Evolutionary conservation across 73 alveolate genomes (phyloP), one percentile per base, ranked within the genome.

Genomic region (Tetrahymena thermophila): DNA sequence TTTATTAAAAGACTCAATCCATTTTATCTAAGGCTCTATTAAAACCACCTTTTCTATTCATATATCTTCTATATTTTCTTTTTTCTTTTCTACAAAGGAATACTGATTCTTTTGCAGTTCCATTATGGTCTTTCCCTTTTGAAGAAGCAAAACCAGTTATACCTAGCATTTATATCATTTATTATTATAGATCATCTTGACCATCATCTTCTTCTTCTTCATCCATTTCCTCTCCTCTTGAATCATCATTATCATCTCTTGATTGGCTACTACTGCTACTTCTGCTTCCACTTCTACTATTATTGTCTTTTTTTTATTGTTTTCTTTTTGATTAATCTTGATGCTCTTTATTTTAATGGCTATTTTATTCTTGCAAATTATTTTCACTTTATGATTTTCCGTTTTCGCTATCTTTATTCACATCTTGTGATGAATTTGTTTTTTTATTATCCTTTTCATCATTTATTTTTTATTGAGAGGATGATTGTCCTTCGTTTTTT

Each of bases 21-120:
- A 71, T 71, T 31, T 71, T 71, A 71, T 57, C 94, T 57, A 94
- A 57, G 37, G 56, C 56, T 93, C 97, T 85, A 56, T 95, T 95
- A 28, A 95, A 95, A 34, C 97, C 97, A n/a, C 97, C 97, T 95
- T 94, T 95, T 50, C 97, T 85, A 50, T 95, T 94, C 97, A 95
- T 95, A 37, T 95, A 95, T 95, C 94, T 42, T 94, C 96, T 94
- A 85, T 94, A 94, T 84, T 94, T 84, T 83, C 96, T 84, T 42
- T 84, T 94, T 83, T 83, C 93, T 85, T 35, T 84, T 35, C 57
- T 43, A 35, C 93, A 85, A 42, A 84, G 71, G 55, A 95, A 95
- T 4, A 95, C 95, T 31, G 95, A 94, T 35, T 95, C 95, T 16
- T 55, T 94, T 14, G 97, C 93, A 34, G 94, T 85, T 31, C 95